Percentiles rank a stretch among this genome's conserved stretches.
Evolutionary conservation across 805 yeast species (phyloP).

Genomic region (Schwanniomyces vanrijiae): DNA sequence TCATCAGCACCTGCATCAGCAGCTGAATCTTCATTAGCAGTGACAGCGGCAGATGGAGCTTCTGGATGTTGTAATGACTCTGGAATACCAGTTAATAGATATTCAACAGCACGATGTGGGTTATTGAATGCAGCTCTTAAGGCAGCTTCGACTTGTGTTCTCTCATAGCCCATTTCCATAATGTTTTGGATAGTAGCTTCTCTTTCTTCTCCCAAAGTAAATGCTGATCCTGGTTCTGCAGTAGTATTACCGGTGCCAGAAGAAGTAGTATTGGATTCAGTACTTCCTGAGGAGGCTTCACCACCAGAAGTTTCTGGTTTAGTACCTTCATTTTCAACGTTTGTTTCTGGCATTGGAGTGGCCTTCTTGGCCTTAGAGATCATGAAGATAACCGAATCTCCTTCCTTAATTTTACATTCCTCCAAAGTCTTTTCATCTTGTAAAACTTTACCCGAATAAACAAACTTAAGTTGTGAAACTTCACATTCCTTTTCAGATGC

Average conservation of each 20-base stretch:
- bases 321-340: conserved; percentile 12
- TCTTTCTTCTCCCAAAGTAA: conserved; percentile 76
- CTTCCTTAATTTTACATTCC: conserved; percentile 73
- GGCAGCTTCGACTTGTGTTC: conserved; percentile 85
- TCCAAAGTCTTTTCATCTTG: conserved; percentile 78
- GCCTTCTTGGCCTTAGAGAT: conserved; percentile 49
- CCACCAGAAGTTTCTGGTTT: conserved; percentile 14
- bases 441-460: conserved; percentile 88
- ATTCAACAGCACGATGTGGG: conserved; percentile 98
- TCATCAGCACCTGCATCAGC: conserved; percentile 15
- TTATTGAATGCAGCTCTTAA: conserved; percentile 93
- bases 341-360: conserved; percentile 24
- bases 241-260: conserved; percentile 16
- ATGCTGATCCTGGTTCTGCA: conserved; percentile 46
- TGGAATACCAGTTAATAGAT: conserved; percentile 86
- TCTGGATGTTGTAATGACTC: conserved; percentile 49
- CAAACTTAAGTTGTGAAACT: conserved; percentile 76
- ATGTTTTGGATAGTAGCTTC: conserved; percentile 78
- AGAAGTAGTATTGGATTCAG: conserved; percentile 10
- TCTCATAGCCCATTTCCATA: conserved; percentile 94
- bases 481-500: conserved; percentile 70
- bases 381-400: conserved; percentile 92
- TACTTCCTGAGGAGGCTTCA: conserved; percentile 18
- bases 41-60: conserved; percentile 21
- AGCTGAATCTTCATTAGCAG: conserved; percentile 18